A percentile compares a stretch with the other conserved stretches of the same genome.
These are phyloP conservation scores for Pseudocercospora ulei DNA, from an alignment of 2,329 filamentous ascomycete genomes.

Conservation along the genomic window DNA sequence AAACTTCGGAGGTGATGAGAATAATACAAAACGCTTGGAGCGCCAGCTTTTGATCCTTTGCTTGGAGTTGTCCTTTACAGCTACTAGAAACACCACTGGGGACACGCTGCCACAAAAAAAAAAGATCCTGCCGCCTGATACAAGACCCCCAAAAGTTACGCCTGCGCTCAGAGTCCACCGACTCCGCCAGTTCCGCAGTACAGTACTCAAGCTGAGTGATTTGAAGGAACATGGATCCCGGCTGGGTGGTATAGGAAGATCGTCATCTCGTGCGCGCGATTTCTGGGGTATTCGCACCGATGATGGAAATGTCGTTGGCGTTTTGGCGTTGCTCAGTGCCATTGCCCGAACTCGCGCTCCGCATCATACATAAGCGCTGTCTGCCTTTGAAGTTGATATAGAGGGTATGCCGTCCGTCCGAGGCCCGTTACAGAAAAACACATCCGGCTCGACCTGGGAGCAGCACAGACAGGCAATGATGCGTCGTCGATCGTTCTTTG, in stretches of 20 bases:
- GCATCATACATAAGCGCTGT: slow-evolving; percentile 16
- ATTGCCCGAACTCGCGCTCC: slow-evolving; percentile 5
- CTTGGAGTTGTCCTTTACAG: slow-evolving; percentile 18
- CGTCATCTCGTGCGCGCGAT: slow-evolving; percentile 12
- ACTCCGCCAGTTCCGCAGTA: slow-evolving; percentile 16
- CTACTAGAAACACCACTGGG: slow-evolving; percentile 20
- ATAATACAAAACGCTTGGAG: slow-evolving; percentile 18
- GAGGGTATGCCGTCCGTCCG: not conserved
- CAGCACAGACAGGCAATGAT: not conserved
- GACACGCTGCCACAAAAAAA: slow-evolving; percentile 19
- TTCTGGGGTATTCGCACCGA: slow-evolving; percentile 11
- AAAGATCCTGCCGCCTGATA: slow-evolving; percentile 13
- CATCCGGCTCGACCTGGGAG: not conserved
- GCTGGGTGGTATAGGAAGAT: slow-evolving; percentile 12
- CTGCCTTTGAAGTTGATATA: slow-evolving; percentile 12
- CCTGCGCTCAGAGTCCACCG: slow-evolving; percentile 14
- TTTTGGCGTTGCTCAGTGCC: not conserved
- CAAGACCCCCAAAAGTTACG: slow-evolving; percentile 15
- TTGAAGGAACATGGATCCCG: slow-evolving; percentile 19
- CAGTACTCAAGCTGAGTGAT: slow-evolving; percentile 22
- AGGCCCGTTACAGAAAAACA: not conserved
- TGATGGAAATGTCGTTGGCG: slow-evolving; percentile 8
- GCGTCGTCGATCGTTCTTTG: not conserved
- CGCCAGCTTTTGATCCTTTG: slow-evolving; percentile 20
- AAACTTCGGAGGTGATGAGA: slow-evolving; percentile 10